A percentile compares a stretch with the other conserved stretches of the same genome.
Conservation (phyloP, 1,139 yeast genomes). For the Debaryomyces nepalensis region DNA sequence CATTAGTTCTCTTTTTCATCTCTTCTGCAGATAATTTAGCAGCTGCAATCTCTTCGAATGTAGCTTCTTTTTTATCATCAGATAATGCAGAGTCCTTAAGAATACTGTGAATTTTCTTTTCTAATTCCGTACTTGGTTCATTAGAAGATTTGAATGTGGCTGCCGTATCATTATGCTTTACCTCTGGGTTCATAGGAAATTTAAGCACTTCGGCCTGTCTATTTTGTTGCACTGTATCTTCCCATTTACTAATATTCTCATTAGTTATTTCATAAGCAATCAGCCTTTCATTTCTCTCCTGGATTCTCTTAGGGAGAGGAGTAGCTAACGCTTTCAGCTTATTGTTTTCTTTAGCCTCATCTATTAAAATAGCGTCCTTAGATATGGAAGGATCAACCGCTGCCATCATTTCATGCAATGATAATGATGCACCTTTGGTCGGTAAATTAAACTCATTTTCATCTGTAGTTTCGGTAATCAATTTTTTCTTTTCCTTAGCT, state of each 20-base stretch:
- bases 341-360: slow-evolving; percentile 36
- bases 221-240: slow-evolving; percentile 76
- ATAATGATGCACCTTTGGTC: slow-evolving; percentile 57
- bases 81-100: slow-evolving; percentile 66
- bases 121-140: slow-evolving; percentile 63
- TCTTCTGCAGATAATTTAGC: slow-evolving; percentile 85
- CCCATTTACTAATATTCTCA: slow-evolving; percentile 88
- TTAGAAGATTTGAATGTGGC: slow-evolving; percentile 56
- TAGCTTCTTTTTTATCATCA: slow-evolving; percentile 77
- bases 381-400: slow-evolving; percentile 55
- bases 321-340: slow-evolving; percentile 61
- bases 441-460: slow-evolving; percentile 81
- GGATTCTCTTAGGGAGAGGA: slow-evolving; percentile 86
- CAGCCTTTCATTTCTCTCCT: slow-evolving; percentile 80
- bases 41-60: slow-evolving; percentile 86
- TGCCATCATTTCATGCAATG: slow-evolving; percentile 76
- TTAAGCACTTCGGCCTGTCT: slow-evolving; percentile 83
- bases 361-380: slow-evolving; percentile 56
- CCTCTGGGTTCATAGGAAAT: slow-evolving; percentile 67
- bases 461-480: slow-evolving; percentile 55
- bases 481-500: slow-evolving; percentile 43
- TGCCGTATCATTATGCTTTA: slow-evolving; percentile 52
- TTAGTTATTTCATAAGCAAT: slow-evolving; percentile 92
- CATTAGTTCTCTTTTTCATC: slow-evolving; percentile 73
- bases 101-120: slow-evolving; percentile 64